Evolutionary conservation across 2,329 filamentous ascomycete genomes (phyloP), one percentile per base, ranked within the genome.

Genomic region (Phialophora chinensis): DNA sequence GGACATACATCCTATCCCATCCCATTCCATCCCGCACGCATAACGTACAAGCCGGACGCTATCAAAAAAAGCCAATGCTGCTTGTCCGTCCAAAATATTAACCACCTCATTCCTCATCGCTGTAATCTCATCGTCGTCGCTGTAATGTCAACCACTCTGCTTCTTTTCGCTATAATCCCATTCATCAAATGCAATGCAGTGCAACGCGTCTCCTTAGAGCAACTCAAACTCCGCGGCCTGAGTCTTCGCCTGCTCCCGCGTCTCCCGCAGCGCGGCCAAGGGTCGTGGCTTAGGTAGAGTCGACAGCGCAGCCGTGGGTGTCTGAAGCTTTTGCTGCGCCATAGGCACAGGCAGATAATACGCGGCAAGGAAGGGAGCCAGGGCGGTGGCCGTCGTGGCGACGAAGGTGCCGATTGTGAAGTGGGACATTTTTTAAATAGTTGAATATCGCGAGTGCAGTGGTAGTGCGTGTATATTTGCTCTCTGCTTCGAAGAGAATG

Each of bases 381-480:
- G 44, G 20, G 66, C 66, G 5, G 66, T 67, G 52, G 66, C 66
- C 33, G 66, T 67, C 12, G 66, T 62, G 53, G 66, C 66, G 53
- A 67, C 11, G 35, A 67, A 62, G 12, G 66, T 67, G 31, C 42
- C 44, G 54, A 67, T 14, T 7, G 66, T 67, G 47, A 67, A 63
- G 50, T 66, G 65, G 42, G 60, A 66, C 60, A 62, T 62, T 57
- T 57, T 65, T 65, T 27, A 12, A 4, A 29, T 53, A 31, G 27
- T 27, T 4, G 27, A 4, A 27, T 27, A 4, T 27, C 27, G 27
- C 27, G 27, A 25, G 27, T 27, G 27, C 27, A 27, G 27, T 3
- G 27, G 27, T 27, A 27, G 27, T 4, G 27, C 27, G 27, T 27
- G 27, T 27, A 27, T 2, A 27, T 27, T 27, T 27, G 27, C 27